Evolutionary conservation across 2,329 filamentous ascomycete genomes (phyloP).

Genomic region (Diplodia scrobiculata): DNA sequence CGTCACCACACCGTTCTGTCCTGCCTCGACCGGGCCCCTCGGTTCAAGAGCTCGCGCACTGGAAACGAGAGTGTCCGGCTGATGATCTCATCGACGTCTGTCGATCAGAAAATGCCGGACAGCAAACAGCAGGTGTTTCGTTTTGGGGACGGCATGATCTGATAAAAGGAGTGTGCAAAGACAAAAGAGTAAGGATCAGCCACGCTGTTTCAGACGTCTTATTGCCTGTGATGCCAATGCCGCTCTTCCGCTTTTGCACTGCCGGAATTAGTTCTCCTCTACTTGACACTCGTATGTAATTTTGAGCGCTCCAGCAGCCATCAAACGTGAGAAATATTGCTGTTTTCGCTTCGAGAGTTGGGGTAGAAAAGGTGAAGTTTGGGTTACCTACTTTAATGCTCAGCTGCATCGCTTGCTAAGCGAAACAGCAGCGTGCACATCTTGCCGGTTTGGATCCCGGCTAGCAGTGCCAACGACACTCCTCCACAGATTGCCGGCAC

Average conservation of each 20-base stretch:
- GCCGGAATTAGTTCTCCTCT: not conserved
- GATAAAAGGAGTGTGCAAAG: slow-evolving; percentile 7
- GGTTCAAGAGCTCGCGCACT: not conserved
- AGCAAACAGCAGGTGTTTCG: not conserved
- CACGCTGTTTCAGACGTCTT: slow-evolving; percentile 12
- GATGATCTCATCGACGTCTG: not conserved
- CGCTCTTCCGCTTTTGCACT: not conserved
- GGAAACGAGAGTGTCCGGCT: not conserved
- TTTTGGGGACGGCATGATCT: slow-evolving; percentile 2
- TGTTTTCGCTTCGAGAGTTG: not conserved
- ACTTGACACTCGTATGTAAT: not conserved
- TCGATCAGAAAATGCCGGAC: not conserved
- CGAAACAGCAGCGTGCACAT: not conserved
- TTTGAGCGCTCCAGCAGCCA: not conserved
- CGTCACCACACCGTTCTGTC: too few species aligned
- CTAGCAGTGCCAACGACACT: too few species aligned
- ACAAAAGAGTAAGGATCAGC: slow-evolving; percentile 4
- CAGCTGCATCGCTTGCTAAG: slow-evolving; percentile 5
- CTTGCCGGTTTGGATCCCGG: not conserved
- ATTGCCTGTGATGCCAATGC: not conserved
- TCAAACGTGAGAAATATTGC: too few species aligned
- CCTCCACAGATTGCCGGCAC: too few species aligned
- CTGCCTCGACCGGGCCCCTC: too few species aligned
- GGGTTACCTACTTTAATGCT: not conserved
- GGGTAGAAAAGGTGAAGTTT: not conserved